Evolutionary conservation across 345 rosid species (phyloP), one percentile per base, ranked within the genome.

Genomic region (Aethionema arabicum): DNA sequence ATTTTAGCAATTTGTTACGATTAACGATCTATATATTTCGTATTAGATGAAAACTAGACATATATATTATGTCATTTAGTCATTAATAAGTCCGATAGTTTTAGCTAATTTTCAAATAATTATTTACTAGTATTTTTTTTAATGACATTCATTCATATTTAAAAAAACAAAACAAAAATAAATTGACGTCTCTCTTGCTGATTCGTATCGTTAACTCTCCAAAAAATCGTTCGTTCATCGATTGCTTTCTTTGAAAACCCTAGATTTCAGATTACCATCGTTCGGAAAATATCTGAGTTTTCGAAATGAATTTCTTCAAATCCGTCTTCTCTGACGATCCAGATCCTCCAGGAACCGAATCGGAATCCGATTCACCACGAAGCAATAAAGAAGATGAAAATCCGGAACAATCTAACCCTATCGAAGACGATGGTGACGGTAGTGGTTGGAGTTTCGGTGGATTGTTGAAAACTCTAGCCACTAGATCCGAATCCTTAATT

Each of bases 271-370:
- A 32, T 7, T n/a, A 50, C 31, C 27, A 54, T 10, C 6, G 21
- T 3, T 16, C 36, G 45, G 10, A 14, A 52, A 65, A 65, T 4
- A 65, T 65, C 66, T 65, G 51, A 71, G 66, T 5, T 48, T 57
- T 61, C 47, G 50, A 4, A 3, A 91, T 91, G 98, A 70, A 91
- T 80, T 85, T 91, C 86, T 91, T 91, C 84, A 85, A 78, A 61
- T 81, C 96, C 59, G 95, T 84, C 32, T 88, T 87, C 69, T 45
- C 83, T 4, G 98, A 91, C 38, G 90, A 85, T 44, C 78, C 81
- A 13, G 76, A 78, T 5, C 65, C 56, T 43, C 32, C 83, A 66
- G 68, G 56, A 50, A 54, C 83, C 70, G 77, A 74, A 14, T 51
- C 84, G 2, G 69, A 51, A 37, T 59, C 77, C 43, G 68, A 62